Evolutionary conservation across 495 filamentous ascomycete genomes (phyloP), one percentile per base, ranked within the genome.

Genomic region (Hyaloscypha variabilis): DNA sequence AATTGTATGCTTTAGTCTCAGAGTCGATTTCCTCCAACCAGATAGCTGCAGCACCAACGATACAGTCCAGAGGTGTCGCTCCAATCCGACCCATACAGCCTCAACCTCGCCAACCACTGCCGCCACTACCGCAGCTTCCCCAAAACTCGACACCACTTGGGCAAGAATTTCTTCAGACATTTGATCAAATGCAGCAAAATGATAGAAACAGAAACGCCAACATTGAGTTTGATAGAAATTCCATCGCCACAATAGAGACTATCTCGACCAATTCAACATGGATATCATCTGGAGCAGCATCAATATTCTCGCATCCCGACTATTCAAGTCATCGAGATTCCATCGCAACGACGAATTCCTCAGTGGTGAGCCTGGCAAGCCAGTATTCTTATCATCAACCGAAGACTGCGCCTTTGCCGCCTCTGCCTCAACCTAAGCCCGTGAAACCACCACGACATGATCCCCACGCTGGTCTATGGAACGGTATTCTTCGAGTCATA

Each of bases 401-500:
- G 3, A 25, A 54, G 51, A 25, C 10, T 1, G 13, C 4, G 21
- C 57, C 19, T 30, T 29, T 29, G 3, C 30, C n/a, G 26, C 29
- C 25, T 30, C 1, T 34, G 17, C 51, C 39, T 42, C 52, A 29
- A 42, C 57, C 50, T 1, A 49, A 54, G 13, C 55, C 58, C 1
- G 29, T 65, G 0, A 57, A 55, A 56, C 55, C 58, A 10, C 42
- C 65, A 26, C 64, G 60, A 29, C 68, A 71, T 29, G 68, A 71
- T 63, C 49, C 65, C 13, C 28, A 34, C 8, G 6, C 13, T 4
- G 68, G 68, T n/a, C n/a, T 30, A 13, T 71, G 68, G 68, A 71
- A 71, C 52, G 39, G 46, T 8, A 31, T 39, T 17, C 53, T 71
- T 3, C 68, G 68, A 17, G 68, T 71, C 17, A 60, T 71, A 23